A percentile compares a stretch with the other conserved stretches of the same genome.
phyloP scores from a whole-genome alignment of 495 filamentous ascomycete genomes.

The Neurospora hispaniola region DNA sequence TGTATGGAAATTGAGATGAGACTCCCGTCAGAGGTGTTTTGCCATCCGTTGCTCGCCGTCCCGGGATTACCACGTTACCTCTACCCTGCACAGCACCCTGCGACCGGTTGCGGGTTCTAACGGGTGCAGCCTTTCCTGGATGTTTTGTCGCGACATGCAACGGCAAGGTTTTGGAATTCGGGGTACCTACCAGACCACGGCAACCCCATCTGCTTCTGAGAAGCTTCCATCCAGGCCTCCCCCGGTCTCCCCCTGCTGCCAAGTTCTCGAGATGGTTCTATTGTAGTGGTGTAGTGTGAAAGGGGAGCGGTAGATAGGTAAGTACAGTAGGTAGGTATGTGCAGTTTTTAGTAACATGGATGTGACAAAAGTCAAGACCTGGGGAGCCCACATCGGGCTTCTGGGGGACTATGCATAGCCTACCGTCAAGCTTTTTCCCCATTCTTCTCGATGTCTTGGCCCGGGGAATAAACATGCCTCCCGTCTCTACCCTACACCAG shows the following conservation, averaged over 20 bases:
- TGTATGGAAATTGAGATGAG: background rate
- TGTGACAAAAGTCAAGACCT: background rate
- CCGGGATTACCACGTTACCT: background rate
- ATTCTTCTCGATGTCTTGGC: background rate
- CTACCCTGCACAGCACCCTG: background rate
- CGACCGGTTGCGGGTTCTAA: background rate
- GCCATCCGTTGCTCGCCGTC: background rate
- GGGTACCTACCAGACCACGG: background rate
- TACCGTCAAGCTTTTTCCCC: background rate
- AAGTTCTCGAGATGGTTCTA: background rate
- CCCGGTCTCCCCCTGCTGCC: background rate
- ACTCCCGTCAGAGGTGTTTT: background rate
- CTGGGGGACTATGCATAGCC: background rate
- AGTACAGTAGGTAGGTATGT: background rate
- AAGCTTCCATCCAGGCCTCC: background rate
- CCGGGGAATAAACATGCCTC: background rate
- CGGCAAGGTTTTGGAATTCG: background rate
- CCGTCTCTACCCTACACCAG: too few relatives aligned
- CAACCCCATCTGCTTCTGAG: background rate
- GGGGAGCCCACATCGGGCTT: background rate
- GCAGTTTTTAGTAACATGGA: background rate
- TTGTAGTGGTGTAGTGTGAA: background rate
- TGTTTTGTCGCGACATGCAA: background rate
- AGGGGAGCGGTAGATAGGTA: background rate
- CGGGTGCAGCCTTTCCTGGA: background rate